These are phyloP conservation scores for Fonsecaea nubica DNA, from an alignment of 2,329 filamentous ascomycete species.

Conservation along the genomic window DNA sequence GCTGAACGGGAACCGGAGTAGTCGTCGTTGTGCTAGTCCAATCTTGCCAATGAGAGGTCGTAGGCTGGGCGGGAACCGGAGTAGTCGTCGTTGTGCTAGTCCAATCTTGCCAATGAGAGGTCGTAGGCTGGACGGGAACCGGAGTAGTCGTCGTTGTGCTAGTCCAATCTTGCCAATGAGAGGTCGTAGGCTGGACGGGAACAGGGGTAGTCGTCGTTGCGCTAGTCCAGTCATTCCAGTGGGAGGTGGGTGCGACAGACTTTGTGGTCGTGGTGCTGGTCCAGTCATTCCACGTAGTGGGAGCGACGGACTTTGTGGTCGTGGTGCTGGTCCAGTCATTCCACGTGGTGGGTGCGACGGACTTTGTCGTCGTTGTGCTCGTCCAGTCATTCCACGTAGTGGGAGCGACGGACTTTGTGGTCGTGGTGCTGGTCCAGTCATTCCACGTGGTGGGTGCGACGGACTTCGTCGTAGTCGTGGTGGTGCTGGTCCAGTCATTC, in stretches of 20 bases:
- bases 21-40: constrained; percentile 19
- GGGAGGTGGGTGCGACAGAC: constrained; percentile 43
- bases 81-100: constrained; percentile 19
- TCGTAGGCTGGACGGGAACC: constrained; percentile 9
- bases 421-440: constrained; percentile 28
- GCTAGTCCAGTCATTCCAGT: constrained; percentile 28
- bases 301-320: constrained; percentile 1
- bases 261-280: constrained; percentile 21
- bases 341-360: constrained; percentile 15
- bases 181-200: constrained; percentile 22
- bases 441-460: constrained; percentile 20
- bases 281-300: constrained; percentile 12
- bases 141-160: constrained; percentile 16
- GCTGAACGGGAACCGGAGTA: background rate
- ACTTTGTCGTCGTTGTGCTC: constrained; percentile 21
- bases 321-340: constrained; percentile 23
- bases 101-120: constrained; percentile 35
- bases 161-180: constrained; percentile 32
- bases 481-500: constrained; percentile 23
- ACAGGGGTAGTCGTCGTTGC: constrained; percentile 17
- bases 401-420: background rate
- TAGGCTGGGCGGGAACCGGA: background rate
- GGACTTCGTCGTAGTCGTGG: constrained; percentile 6
- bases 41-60: constrained; percentile 33
- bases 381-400: constrained; percentile 13